Evolutionary conservation across 148 eudicot genomes (phyloP).

Genomic region (Rhododendron molle): DNA sequence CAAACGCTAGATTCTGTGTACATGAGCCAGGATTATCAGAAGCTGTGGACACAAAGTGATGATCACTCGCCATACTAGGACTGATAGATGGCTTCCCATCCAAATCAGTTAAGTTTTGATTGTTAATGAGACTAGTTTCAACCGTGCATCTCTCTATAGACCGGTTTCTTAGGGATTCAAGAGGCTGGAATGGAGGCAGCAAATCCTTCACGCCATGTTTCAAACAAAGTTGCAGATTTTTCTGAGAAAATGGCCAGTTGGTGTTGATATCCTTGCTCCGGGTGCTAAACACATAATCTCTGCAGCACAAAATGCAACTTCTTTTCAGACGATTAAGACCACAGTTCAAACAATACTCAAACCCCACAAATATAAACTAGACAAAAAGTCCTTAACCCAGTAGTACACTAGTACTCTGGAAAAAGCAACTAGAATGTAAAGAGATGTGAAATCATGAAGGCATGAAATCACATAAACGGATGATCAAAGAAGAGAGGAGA

Average conservation of each 20-base stretch:
- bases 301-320: conserved; percentile 29
- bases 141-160: conserved; percentile 24
- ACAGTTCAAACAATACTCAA: not conserved
- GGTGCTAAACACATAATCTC: conserved; percentile 67
- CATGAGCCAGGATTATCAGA: conserved; percentile 12
- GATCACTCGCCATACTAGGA: conserved; percentile 7
- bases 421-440: not conserved
- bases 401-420: not conserved
- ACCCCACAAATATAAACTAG: not conserved
- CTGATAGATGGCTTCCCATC: conserved; percentile 20
- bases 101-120: conserved; percentile 28
- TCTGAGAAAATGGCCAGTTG: conserved; percentile 82
- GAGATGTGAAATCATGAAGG: not conserved
- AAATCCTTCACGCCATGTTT: conserved; percentile 62
- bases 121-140: conserved; percentile 26
- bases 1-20: conserved; percentile 15
- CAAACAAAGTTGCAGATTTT: conserved; percentile 65
- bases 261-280: conserved; percentile 63
- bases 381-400: not conserved
- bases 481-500: not conserved
- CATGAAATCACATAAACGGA: conserved; percentile 13
- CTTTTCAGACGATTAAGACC: conserved; percentile 3
- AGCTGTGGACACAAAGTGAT: conserved; percentile 8
- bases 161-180: conserved; percentile 35
- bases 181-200: conserved; percentile 73